Evolutionary conservation across 495 filamentous ascomycete genomes (phyloP), one percentile per base, ranked within the genome.

Genomic region (Talaromyces wortmannii): DNA sequence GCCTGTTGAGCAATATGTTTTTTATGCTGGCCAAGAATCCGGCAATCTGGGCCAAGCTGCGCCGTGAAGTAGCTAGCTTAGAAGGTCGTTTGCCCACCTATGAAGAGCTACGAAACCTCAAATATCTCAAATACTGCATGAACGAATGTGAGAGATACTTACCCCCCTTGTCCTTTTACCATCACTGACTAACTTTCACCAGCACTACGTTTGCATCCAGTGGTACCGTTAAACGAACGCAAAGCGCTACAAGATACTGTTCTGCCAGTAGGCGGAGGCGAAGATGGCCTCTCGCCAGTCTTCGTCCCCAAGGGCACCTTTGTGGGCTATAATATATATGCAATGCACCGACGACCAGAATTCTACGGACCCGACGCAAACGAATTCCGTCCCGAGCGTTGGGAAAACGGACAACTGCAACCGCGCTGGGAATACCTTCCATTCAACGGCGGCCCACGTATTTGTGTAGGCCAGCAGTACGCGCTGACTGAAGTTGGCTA

Each of bases 391-490:
- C 84, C 84, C 0, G 77, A 78, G 42, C 62, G 84, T 7, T 87
- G 84, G 83, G 77, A 32, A 57, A 53, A 72, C 67, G 29, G 64
- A 63, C 36, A 13, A 40, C 44, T 31, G 32, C 54, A 70, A 30
- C 64, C 64, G 48, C 79, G 78, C 4, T 84, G 76, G 70, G 76
- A 82, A 46, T 87, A 80, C 62, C 56, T 85, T 33, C 84, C 85
- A 0, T 87, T 87, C 58, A 80, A 78, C 51, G 83, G 83, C 0
- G 83, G 84, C 0, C 83, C 84, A 0, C 72, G 84, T 15, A 83
- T 85, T 45, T 73, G 71, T 69, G 64, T 78, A 11, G 71, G 66
- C 29, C 67, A 83, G 64, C 79, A 84, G 59, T 83, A 82, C 59
- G 84, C 84, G 8, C 66, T 86, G 2, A 82, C 78, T 5, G 81